Base-by-base conservation (phyloP, 1,139 yeast species). In the Geotrichum phurueaensis region DNA sequence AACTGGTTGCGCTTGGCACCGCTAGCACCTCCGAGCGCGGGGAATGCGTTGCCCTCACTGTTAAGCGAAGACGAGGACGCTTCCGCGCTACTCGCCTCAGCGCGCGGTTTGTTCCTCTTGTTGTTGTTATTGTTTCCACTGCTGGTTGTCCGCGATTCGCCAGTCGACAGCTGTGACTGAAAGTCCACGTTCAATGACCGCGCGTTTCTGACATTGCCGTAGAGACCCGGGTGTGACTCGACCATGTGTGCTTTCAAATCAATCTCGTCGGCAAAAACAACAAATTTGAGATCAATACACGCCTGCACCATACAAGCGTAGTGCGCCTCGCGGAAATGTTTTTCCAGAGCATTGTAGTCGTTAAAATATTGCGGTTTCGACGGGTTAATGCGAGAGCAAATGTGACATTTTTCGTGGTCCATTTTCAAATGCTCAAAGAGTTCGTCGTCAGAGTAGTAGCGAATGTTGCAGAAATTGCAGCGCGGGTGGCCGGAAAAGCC, bases 401-500 rank as follows among this genome's bases (percentile, higher is more conserved):
- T 84, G 68, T 86, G 89, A 73, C 99, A 94, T 67, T 86, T 84
- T 71, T 92, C 97, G 73, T 94, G 99, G 60, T 78, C 78, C 64
- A 89, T 89, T 67, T 97, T 79, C 75, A 94, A 81, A 73, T 94
- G 99, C 50, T 85, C 75, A 68, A 83, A 84, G 67, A 91, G 78
- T 71, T 92, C 98, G 70, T 94, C 97, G 59, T 85, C 91, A 0
- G 97, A 90, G 71, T 94, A 94, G 71, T 89, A 92, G 62, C 96
- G 75, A 66, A 78, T 80, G 3, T 81, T 76, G 73, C 99, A 94
- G 72, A 89, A 89, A 66, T 83, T 84, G 78, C 99, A 94, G 66
- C 81, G 80, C 0, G 98, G 97, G 71, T 94, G 99, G 0, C 98
- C 98, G 12, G 75, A 78, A 71, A 92, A 92, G 2, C 97, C 97